Conservation (phyloP, 495 filamentous ascomycete genomes). For the Penicillium simplicissimum region DNA sequence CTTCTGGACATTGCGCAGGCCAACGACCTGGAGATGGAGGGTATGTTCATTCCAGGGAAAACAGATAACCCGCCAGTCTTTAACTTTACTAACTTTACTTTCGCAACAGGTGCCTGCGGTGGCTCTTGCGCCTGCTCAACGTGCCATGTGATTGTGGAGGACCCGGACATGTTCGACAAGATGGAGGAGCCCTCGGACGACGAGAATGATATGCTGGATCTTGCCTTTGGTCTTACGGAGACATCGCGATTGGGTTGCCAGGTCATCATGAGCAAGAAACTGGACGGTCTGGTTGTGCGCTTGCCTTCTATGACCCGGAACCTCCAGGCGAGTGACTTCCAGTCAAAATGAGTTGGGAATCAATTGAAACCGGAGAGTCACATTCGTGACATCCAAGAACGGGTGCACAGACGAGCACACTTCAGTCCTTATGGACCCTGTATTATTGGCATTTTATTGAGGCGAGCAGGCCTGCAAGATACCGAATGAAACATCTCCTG, state of each 20-base stretch:
- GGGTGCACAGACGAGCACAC: slow-evolving; percentile 2
- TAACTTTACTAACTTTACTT: neutral
- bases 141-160: slow-evolving; percentile 91
- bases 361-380: slow-evolving; percentile 1
- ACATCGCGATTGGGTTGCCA: slow-evolving; percentile 96
- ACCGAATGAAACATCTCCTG: slow-evolving; percentile 34
- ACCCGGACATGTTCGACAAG: slow-evolving; percentile 81
- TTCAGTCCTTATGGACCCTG: slow-evolving; percentile 25
- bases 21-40: slow-evolving; percentile 97
- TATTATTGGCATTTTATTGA: slow-evolving; percentile 27
- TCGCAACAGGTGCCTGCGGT: slow-evolving; percentile 73
- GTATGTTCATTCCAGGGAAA: slow-evolving; percentile 35
- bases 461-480: slow-evolving; percentile 20
- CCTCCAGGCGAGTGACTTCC: slow-evolving; percentile 90
- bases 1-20: slow-evolving; percentile 91
- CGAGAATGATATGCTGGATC: slow-evolving; percentile 98
- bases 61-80: no score
- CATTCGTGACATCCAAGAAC: slow-evolving; percentile 2
- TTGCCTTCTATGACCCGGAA: slow-evolving; percentile 95
- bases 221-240: slow-evolving; percentile 94
- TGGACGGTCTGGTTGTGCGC: slow-evolving; percentile 82
- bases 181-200: slow-evolving; percentile 94
- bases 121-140: slow-evolving; percentile 97
- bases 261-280: slow-evolving; percentile 83
- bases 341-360: slow-evolving; percentile 34